Base-by-base conservation (phyloP, 139 green algal species). In the Eudorina sp. region DNA sequence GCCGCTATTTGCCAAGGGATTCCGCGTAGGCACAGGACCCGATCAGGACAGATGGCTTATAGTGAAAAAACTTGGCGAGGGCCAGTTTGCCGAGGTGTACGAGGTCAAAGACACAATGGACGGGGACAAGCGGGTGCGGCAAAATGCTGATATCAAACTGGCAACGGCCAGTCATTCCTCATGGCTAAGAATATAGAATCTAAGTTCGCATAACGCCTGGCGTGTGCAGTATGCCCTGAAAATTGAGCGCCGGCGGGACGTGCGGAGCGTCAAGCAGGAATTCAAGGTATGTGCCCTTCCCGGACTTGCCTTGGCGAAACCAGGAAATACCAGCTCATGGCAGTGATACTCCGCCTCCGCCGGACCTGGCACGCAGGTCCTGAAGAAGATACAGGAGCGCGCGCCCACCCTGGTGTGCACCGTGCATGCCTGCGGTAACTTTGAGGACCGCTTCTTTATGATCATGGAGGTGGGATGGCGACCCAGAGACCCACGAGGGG, bases 71-170 rank as follows among this genome's bases (percentile, higher is more conserved):
- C 90, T 97, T 11, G 95, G 95, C 2, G 94, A 97, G 78, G 95
- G 95, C 5, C 92, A 95, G 76, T 97, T 97, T 89, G 92, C 94
- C 18, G 95, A 97, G 66, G 95, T 97, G 0, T 97, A 95, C 70
- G 90, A 94, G n/a, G 94, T 95, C 21, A 75, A 75, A 36, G 90
- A 95, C 51, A 90, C 25, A 7, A 16, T 45, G 19, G 85, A 89
- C 40, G 81, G 6, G 9, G 90, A 90, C 23, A 89, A 87, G 60
- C 78, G 85, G 72, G 72, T 82, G 75, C 75, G 75, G 66, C 66
- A 34, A 75, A 34, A 34, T 13, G 64, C 29, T 73, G 64, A 23
- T 73, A 38, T 13, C 13, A 73, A 5, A 38, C 55, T 31, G 29
- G 55, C 55, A 66, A 66, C 18, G 55, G 13, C 55, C 55, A 66